Conservation (phyloP, 768 basidiomycete genomes). For the Plicaturopsis crispa region DNA sequence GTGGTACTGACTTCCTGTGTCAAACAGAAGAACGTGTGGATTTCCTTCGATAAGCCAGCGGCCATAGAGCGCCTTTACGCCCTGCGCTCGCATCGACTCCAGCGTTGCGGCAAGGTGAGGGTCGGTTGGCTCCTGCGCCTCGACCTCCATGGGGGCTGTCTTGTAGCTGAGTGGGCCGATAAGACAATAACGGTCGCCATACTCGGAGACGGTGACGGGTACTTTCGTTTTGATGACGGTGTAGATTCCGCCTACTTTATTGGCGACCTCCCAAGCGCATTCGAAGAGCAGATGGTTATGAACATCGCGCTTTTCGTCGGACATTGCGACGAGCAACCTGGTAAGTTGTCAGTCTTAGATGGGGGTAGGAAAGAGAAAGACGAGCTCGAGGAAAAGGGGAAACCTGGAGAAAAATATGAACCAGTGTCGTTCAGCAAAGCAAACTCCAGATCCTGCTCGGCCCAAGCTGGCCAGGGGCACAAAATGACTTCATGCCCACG, state of each 20-base stretch:
- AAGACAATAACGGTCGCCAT: slow-evolving; percentile 90
- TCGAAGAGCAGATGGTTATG: slow-evolving; percentile 83
- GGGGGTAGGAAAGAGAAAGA: no score
- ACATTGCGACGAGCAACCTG: slow-evolving; percentile 7
- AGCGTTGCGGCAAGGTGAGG: slow-evolving; percentile 70
- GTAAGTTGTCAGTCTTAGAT: no score
- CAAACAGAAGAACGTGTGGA: slow-evolving; percentile 91
- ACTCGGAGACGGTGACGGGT: slow-evolving; percentile 95
- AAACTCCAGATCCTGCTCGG: no score
- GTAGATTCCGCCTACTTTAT: slow-evolving; percentile 99
- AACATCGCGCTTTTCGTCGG: slow-evolving; percentile 55
- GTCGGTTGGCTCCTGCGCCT: slow-evolving; percentile 83
- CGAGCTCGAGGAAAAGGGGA: no score
- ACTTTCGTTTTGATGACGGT: slow-evolving; percentile 99
- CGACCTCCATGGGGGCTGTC: slow-evolving; percentile 98
- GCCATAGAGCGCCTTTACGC: slow-evolving; percentile 92
- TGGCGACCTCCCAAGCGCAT: slow-evolving; percentile 97
- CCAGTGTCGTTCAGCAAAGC: no score
- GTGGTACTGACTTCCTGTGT: slow-evolving; percentile 82
- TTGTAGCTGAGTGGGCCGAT: slow-evolving; percentile 99
- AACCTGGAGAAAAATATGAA: no score
- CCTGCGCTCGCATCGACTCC: slow-evolving; percentile 78
- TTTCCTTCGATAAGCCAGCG: slow-evolving; percentile 98
- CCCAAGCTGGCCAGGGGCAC: no score
- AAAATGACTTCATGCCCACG: no score